Conservation (phyloP, 768 basidiomycete genomes). For the Agrocybe praecox region DNA sequence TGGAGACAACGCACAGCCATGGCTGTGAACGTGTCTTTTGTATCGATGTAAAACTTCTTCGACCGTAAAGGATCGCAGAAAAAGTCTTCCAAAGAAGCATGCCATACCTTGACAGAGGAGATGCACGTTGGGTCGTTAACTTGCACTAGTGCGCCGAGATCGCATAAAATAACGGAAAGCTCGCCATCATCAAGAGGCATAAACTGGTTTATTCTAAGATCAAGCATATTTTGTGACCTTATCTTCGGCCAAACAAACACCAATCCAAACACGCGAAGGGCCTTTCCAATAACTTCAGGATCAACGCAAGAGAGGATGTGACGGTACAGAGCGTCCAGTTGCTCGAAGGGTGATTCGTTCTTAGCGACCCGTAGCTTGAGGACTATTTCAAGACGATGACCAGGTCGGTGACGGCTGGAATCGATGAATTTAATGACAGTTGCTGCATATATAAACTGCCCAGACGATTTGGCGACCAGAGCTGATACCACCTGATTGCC, state of each 20-base stretch:
- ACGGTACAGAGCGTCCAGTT: slow-evolving; percentile 9
- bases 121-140: neutral
- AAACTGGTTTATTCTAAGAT: neutral
- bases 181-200: slow-evolving; percentile 1
- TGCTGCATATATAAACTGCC: slow-evolving; percentile 17
- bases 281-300: neutral
- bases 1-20: no score
- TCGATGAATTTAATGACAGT: slow-evolving; percentile 11
- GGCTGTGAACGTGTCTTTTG: no score
- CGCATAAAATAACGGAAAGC: neutral
- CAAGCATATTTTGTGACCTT: neutral
- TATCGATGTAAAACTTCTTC: neutral
- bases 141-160: slow-evolving; percentile 5
- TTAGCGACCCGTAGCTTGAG: neutral
- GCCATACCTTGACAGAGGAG: neutral
- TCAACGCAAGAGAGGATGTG: neutral
- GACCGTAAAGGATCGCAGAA: neutral
- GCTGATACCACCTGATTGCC: neutral
- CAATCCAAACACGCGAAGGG: neutral
- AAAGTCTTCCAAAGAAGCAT: slow-evolving; percentile 9
- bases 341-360: neutral
- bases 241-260: neutral
- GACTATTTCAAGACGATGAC: neutral
- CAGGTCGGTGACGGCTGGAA: slow-evolving; percentile 1
- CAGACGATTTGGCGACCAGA: slow-evolving; percentile 9